Percentiles rank a stretch among this genome's conserved stretches.
Conservation (phyloP, 2,329 filamentous ascomycete genomes). For the Sporothrix euskadiensis region DNA sequence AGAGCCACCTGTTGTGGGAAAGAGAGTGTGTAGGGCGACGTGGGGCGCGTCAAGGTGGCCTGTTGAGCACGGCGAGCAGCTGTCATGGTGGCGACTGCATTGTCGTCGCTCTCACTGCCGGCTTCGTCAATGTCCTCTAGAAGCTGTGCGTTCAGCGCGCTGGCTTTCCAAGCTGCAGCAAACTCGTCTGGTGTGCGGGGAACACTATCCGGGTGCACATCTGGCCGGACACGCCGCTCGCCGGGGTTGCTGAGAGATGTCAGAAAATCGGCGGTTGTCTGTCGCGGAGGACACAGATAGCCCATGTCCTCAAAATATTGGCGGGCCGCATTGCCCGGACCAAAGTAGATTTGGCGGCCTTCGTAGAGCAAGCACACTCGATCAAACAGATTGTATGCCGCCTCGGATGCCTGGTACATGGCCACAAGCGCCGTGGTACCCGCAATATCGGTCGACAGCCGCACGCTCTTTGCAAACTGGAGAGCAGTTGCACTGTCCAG, state of each 20-base stretch:
- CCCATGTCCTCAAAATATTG: conserved; percentile 69
- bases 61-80: conserved; percentile 54
- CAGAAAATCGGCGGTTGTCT: conserved; percentile 76
- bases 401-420: conserved; percentile 67
- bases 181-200: conserved; percentile 64
- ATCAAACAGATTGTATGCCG: conserved; percentile 63
- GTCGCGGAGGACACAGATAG: conserved; percentile 57
- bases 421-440: conserved; percentile 61
- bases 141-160: conserved; percentile 51
- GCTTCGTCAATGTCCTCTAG: conserved; percentile 57
- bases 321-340: conserved; percentile 59
- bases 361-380: conserved; percentile 73
- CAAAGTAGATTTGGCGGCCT: conserved; percentile 67
- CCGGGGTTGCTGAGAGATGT: conserved; percentile 73
- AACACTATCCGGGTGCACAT: conserved; percentile 54
- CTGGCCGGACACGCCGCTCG: conserved; percentile 67
- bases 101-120: conserved; percentile 39
- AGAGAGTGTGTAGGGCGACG: conserved; percentile 80
- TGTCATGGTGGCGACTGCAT: conserved; percentile 47
- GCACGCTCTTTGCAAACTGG: conserved; percentile 64
- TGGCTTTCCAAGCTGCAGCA: conserved; percentile 58
- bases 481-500: conserved; percentile 66
- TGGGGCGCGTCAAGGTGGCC: conserved; percentile 64
- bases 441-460: conserved; percentile 66
- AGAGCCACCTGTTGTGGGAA: conserved; percentile 72